Conservation (phyloP, 2,329 filamentous ascomycete genomes). For the Pseudogymnoascus sp. region DNA sequence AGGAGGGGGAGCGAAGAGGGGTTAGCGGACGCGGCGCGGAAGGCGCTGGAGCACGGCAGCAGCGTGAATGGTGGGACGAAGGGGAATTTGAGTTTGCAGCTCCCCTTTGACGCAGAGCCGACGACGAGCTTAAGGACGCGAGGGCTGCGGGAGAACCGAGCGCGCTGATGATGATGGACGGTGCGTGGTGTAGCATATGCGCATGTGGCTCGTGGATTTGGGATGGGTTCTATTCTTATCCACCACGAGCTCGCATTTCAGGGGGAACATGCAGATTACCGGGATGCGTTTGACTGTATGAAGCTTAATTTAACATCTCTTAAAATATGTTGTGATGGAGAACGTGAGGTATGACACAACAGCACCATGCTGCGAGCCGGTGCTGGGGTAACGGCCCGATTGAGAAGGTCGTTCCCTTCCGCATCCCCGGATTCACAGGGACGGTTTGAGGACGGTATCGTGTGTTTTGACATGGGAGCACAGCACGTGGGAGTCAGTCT, state of each 20-base stretch:
- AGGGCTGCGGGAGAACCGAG: constrained; percentile 24
- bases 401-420: not conserved
- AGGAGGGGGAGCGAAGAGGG: constrained; percentile 24
- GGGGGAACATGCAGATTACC: not conserved
- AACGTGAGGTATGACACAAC: constrained; percentile 2
- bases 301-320: constrained; percentile 5
- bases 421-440: not conserved
- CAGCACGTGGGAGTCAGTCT: not conserved
- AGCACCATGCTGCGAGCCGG: not conserved
- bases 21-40: constrained; percentile 20
- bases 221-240: constrained; percentile 5
- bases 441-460: not conserved
- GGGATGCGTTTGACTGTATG: not conserved
- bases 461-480: not conserved
- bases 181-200: not conserved
- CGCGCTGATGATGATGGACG: not conserved
- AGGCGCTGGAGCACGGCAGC: constrained; percentile 21
- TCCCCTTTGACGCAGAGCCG: constrained; percentile 16
- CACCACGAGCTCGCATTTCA: not conserved
- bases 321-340: not conserved
- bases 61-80: constrained; percentile 14
- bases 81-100: constrained; percentile 9
- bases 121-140: constrained; percentile 26
- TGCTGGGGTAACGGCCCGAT: not conserved
- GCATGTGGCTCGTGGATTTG: not conserved